Percentiles rank a stretch among this genome's conserved stretches.
These are phyloP conservation scores for Leccinellum albellum DNA, from an alignment of 768 basidiomycete genomes.

Conservation along the genomic window DNA sequence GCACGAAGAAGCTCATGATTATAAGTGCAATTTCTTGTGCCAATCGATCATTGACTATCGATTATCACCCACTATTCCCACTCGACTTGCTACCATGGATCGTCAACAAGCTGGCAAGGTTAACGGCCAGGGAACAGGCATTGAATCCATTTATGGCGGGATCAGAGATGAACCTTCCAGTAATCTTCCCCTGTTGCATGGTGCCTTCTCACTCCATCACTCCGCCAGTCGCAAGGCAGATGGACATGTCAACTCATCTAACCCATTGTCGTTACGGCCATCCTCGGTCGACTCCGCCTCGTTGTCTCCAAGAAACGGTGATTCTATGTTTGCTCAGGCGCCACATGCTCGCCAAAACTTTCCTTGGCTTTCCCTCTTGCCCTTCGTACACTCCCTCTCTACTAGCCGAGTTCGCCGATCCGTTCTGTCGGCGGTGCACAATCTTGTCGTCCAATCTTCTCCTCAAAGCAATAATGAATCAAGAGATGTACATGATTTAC, in stretches of 20 bases:
- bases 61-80: not conserved
- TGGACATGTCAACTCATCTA: not conserved
- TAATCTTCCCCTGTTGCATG: slow-evolving; percentile 17
- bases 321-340: not conserved
- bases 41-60: not conserved
- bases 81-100: not conserved
- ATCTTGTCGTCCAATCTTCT: slow-evolving; percentile 37
- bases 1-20: not conserved
- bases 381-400: slow-evolving; percentile 25
- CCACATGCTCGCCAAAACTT: slow-evolving; percentile 4
- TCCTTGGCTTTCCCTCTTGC: slow-evolving; percentile 30
- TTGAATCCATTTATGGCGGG: not conserved
- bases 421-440: slow-evolving; percentile 48
- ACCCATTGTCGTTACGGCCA: not conserved
- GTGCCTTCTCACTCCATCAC: slow-evolving; percentile 1
- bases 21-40: not conserved
- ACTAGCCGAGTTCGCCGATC: slow-evolving; percentile 50
- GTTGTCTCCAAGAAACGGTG: not conserved
- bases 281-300: not conserved
- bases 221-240: not conserved
- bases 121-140: too few species aligned
- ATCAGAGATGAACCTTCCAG: not conserved
- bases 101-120: too few species aligned
- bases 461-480: not conserved
- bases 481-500: slow-evolving; percentile 35